These are phyloP conservation scores for Thuidium tamariscinum DNA, from an alignment of 225 moss, liverwort and hornwort genomes.

Conservation along the genomic window DNA sequence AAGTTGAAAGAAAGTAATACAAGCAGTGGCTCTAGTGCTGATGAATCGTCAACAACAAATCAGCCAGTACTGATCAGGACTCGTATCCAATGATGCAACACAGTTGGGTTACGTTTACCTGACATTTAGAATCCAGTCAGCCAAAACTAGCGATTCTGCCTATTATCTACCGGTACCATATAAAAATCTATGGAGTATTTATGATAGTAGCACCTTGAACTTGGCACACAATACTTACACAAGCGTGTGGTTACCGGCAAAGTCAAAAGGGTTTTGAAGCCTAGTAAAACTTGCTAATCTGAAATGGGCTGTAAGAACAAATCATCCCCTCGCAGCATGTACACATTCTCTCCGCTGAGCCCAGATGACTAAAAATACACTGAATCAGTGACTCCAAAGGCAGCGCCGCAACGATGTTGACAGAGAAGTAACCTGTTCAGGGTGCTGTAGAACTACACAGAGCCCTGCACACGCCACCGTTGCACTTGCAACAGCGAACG, in stretches of 20 bases:
- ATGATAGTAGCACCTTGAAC: not conserved
- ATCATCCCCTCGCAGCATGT: constrained; percentile 27
- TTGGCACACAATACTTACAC: constrained; percentile 9
- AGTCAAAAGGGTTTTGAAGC: not conserved
- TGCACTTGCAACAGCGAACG: constrained; percentile 28
- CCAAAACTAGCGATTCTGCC: not conserved
- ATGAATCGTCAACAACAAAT: not conserved
- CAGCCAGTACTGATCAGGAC: not conserved
- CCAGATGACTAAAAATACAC: constrained; percentile 28
- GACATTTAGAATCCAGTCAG: not conserved
- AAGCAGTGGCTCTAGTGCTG: not conserved
- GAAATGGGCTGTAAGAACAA: constrained; percentile 22
- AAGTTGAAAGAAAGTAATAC: not conserved
- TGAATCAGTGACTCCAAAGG: constrained; percentile 38
- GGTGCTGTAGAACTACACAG: constrained; percentile 50
- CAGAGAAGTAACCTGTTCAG: constrained; percentile 38
- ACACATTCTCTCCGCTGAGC: constrained; percentile 29
- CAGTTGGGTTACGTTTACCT: not conserved
- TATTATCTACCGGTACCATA: not conserved
- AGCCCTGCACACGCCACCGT: constrained; percentile 63
- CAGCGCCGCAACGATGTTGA: constrained; percentile 43
- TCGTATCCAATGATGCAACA: constrained; percentile 1
- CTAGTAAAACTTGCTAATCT: constrained; percentile 5
- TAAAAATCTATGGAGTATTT: not conserved
- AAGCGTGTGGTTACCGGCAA: constrained; percentile 1